A percentile compares a stretch with the other conserved stretches of the same genome.
phyloP scores from a whole-genome alignment of 2,329 filamentous ascomycete genomes.

The Pyricularia sp. region DNA sequence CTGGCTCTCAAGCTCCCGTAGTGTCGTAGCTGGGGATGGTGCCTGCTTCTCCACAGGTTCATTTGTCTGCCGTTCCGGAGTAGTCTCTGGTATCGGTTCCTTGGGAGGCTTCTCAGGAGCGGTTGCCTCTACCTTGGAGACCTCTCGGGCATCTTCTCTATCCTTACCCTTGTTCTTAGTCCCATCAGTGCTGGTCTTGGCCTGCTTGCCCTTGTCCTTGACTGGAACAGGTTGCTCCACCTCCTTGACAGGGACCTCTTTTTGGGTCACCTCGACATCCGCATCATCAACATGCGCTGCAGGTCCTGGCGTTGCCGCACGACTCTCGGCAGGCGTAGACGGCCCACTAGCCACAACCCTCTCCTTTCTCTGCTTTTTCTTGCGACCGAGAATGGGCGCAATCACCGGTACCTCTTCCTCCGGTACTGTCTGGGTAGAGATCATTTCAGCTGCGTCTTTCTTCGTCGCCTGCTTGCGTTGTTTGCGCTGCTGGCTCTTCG shows the following conservation, averaged over 20 bases:
- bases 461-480: conserved; percentile 60
- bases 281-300: background rate
- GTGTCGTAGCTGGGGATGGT: conserved; percentile 8
- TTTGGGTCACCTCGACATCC: background rate
- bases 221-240: background rate
- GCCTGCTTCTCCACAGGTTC: conserved; percentile 6
- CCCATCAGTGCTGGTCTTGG: background rate
- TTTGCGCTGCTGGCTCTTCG: conserved; percentile 73
- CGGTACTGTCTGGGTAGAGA: conserved; percentile 37
- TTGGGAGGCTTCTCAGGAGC: background rate
- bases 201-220: conserved; percentile 2
- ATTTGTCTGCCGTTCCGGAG: conserved; percentile 4
- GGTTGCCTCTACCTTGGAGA: background rate
- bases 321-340: conserved; percentile 14
- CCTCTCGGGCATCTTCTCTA: conserved; percentile 6
- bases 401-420: conserved; percentile 44
- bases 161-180: conserved; percentile 4
- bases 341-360: conserved; percentile 19
- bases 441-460: conserved; percentile 42
- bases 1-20: conserved; percentile 10
- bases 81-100: background rate
- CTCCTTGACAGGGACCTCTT: background rate
- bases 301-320: conserved; percentile 12
- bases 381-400: conserved; percentile 67
- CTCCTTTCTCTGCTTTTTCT: conserved; percentile 76